phyloP scores from a whole-genome alignment of 768 basidiomycete genomes.

The Rhizopogon vesiculosus region DNA sequence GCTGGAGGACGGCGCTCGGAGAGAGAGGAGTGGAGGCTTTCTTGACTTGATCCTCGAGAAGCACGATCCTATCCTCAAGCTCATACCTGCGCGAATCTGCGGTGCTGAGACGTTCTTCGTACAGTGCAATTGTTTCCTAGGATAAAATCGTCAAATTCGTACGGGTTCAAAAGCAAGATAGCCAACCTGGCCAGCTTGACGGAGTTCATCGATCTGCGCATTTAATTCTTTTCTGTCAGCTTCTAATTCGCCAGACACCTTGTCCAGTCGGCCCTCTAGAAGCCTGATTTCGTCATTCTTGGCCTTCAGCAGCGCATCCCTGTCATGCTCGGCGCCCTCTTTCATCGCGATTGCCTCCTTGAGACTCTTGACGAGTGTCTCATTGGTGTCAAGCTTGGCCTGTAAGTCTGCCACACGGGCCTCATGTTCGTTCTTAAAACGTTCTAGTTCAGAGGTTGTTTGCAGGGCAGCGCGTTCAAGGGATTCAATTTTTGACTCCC shows the following conservation, averaged over 20 bases:
- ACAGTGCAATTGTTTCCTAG: constrained; percentile 91
- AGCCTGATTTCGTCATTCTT: constrained; percentile 59
- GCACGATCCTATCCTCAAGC: constrained; percentile 58
- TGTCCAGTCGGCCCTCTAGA: constrained; percentile 45
- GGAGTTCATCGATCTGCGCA: constrained; percentile 75
- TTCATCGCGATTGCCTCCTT: constrained; percentile 50
- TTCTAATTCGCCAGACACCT: constrained; percentile 41
- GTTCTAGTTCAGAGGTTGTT: constrained; percentile 37
- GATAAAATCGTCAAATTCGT: constrained; percentile 2
- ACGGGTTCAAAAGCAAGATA: not conserved
- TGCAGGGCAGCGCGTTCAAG: constrained; percentile 42
- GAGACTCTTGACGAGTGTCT: constrained; percentile 41
- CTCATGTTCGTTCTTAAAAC: constrained; percentile 42
- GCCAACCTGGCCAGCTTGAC: constrained; percentile 81
- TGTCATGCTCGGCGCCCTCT: constrained; percentile 46
- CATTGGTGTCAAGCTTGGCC: constrained; percentile 39
- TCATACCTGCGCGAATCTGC: constrained; percentile 74
- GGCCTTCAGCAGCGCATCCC: constrained; percentile 42
- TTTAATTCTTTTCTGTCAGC: constrained; percentile 65
- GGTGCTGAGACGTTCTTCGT: constrained; percentile 80
- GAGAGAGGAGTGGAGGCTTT: constrained; percentile 26
- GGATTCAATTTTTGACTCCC: constrained; percentile 38
- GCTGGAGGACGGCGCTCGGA: constrained; percentile 30
- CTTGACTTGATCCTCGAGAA: constrained; percentile 50
- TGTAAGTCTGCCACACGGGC: constrained; percentile 37